Base-by-base conservation (phyloP, 108 stramenopile genomes). In the Nitzschia sp. region DNA sequence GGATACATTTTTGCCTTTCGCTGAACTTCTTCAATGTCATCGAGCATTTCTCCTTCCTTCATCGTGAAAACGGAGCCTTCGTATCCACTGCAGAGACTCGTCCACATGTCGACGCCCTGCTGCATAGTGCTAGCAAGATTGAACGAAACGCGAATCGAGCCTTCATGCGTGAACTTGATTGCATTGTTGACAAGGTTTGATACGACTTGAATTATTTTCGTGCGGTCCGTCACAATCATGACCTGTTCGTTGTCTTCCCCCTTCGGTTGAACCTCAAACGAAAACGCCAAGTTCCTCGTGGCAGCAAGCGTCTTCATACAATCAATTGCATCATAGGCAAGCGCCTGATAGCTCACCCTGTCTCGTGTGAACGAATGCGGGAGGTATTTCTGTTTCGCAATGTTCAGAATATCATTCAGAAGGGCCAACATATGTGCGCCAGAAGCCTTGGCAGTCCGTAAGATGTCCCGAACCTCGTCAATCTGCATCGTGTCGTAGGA, bases 161-260 rank as follows among this genome's bases (percentile, higher is more conserved):
- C 66, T 3, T 32, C 55, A 11, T 36, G 13, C 5, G 66, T 29
- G 34, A 66, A 66, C 49, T 66, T 66, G 66, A 66, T 66, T 3
- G 66, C 48, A 34, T 66, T 66, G 51, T 66, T 66, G 51, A 66
- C 31, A 26, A 53, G 6, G 23, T 66, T 66, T 8, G 49, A 26
- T 19, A 49, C 49, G 11, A 66, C 51, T 25, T 66, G 66, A 26
- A 66, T 38, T 4, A 66, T 42, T 32, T 66, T 66, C 6, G 66
- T 66, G 13, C 66, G 27, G 51, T 66, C 66, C 5, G 66, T 54
- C 5, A 54, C 23, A 9, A 66, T 32, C 25, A 21, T 56, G 4
- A 24, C 25, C 32, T 17, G 53, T 6, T 25, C 51, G 47, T 66
- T 34, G 21, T 51, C 49, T 8, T 19, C 49, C 21, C 4, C 49